Base-by-base conservation (phyloP, 768 basidiomycete genomes). In the Kondoa malvinella region DNA sequence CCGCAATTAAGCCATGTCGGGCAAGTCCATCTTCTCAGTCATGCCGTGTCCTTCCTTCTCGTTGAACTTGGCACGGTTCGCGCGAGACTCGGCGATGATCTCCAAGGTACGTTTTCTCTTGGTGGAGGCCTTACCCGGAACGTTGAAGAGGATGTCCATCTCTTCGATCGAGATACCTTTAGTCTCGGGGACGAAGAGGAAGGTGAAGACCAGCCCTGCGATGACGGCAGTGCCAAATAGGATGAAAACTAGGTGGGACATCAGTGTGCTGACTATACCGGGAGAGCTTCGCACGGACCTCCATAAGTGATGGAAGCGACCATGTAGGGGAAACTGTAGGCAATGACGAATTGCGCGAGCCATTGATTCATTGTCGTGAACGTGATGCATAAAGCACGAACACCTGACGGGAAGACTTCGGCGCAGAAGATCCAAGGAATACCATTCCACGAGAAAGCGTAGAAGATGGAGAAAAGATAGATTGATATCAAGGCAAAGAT, bases 1-100 rank as follows among this genome's bases (percentile, higher is more conserved):
- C n/a, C n/a, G n/a, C n/a, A n/a, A n/a, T n/a, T n/a, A n/a, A n/a
- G n/a, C n/a, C n/a, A n/a, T n/a, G n/a, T n/a, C n/a, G n/a, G n/a
- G n/a, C n/a, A n/a, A n/a, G n/a, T n/a, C n/a, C n/a, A n/a, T n/a
- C n/a, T n/a, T n/a, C n/a, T n/a, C n/a, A n/a, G n/a, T n/a, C n/a
- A n/a, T n/a, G n/a, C n/a, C n/a, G n/a, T n/a, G n/a, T n/a, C n/a
- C n/a, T n/a, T n/a, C n/a, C n/a, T n/a, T n/a, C n/a, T n/a, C n/a
- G n/a, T n/a, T n/a, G n/a, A n/a, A n/a, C n/a, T n/a, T n/a, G n/a
- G n/a, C n/a, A n/a, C n/a, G n/a, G n/a, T n/a, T n/a, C n/a, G n/a
- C 40, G 21, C 40, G 40, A 50, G 40, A 8, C 40, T 50, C 89
- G 94, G 76, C 94, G 92, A 76, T 66, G 65, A 66, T 66, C 56